A percentile compares a stretch with the other conserved stretches of the same genome.
Evolutionary conservation across 192 early-diverging fungal species (phyloP).

Genomic region (Coemansia sp.): DNA sequence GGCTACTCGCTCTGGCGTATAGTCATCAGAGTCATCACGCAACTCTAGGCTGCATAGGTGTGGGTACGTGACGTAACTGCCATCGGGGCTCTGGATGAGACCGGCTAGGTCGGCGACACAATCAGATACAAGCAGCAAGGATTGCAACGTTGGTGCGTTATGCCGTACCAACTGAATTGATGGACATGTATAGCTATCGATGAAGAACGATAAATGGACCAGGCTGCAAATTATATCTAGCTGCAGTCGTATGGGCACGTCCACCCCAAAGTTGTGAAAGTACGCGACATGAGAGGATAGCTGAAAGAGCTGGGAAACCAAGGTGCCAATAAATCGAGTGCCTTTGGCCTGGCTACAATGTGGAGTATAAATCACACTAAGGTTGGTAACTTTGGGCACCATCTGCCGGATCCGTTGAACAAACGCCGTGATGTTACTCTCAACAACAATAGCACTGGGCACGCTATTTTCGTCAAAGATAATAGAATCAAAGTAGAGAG

Average conservation of each 20-base stretch:
- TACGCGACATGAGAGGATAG: background rate
- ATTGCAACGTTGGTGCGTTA: background rate
- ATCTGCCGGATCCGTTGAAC: background rate
- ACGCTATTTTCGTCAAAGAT: background rate
- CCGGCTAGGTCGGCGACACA: background rate
- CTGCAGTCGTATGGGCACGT: background rate
- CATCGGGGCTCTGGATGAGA: slow-evolving; percentile 8
- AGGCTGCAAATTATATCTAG: background rate
- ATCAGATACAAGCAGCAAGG: background rate
- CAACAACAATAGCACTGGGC: background rate
- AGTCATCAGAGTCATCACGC: background rate
- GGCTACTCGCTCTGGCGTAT: background rate
- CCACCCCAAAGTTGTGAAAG: background rate
- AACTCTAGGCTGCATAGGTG: background rate
- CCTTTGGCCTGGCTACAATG: background rate
- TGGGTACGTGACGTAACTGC: background rate
- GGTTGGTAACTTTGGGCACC: background rate
- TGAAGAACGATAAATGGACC: background rate
- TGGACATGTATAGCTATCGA: background rate
- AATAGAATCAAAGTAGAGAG: background rate
- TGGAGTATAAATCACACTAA: background rate
- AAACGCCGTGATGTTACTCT: background rate
- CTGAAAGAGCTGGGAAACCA: background rate
- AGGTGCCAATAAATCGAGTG: background rate
- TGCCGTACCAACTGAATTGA: background rate